A percentile compares a stretch with the other conserved stretches of the same genome.
These are phyloP conservation scores for Talaromyces sp. DNA, from an alignment of 2,329 filamentous ascomycete genomes.

Conservation along the genomic window DNA sequence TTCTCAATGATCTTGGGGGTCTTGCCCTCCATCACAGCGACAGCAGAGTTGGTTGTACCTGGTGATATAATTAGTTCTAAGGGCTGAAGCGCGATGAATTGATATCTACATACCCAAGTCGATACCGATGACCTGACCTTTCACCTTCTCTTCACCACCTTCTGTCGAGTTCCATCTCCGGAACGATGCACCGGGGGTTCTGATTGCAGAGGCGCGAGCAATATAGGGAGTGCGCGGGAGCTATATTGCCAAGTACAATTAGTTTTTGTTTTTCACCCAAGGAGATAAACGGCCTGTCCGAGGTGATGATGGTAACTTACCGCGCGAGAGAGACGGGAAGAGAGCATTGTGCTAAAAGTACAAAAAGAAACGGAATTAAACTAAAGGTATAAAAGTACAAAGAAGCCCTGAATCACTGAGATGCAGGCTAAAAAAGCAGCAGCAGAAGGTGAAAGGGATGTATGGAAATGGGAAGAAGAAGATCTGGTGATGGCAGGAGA, in stretches of 20 bases:
- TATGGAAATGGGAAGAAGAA: constrained; percentile 19
- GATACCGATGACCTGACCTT: constrained; percentile 95
- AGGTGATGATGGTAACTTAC: constrained; percentile 50
- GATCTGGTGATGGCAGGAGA: constrained; percentile 25
- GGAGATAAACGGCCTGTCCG: background rate
- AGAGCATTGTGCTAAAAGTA: constrained; percentile 58
- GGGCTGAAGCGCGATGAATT: background rate
- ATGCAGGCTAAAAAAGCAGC: constrained; percentile 9
- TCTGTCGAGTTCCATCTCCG: constrained; percentile 50
- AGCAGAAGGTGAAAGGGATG: constrained; percentile 10
- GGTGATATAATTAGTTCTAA: background rate
- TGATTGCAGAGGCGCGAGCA: constrained; percentile 62
- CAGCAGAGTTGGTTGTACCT: constrained; percentile 94
- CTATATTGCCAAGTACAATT: constrained; percentile 39
- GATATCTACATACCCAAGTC: constrained; percentile 70
- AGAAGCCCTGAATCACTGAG: constrained; percentile 8
- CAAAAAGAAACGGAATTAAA: constrained; percentile 20
- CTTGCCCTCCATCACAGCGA: constrained; percentile 97
- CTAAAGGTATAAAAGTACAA: constrained; percentile 14
- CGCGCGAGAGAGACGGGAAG: constrained; percentile 67
- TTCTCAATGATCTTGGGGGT: constrained; percentile 95
- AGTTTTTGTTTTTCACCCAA: constrained; percentile 9
- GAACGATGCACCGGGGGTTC: constrained; percentile 68
- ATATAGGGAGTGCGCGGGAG: constrained; percentile 72
- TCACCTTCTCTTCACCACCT: constrained; percentile 69